Conservation (phyloP, 192 early-diverging fungal species). For the Linnemannia hyalina region DNA sequence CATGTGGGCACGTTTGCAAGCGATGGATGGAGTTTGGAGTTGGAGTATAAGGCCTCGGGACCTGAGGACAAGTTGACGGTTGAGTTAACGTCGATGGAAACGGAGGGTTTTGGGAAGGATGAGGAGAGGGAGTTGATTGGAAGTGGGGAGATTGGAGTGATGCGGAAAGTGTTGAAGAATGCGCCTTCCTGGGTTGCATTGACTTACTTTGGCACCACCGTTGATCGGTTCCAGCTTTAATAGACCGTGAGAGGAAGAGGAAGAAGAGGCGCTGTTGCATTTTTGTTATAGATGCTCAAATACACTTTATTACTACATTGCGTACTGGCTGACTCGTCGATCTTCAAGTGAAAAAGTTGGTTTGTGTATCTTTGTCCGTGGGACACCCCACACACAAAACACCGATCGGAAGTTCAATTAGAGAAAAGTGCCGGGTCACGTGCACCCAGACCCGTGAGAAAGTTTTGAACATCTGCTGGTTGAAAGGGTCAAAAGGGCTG, state of each 20-base stretch:
- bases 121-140: constrained; percentile 61
- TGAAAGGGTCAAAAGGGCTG: not conserved
- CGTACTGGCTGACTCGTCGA: not conserved
- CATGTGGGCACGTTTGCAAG: constrained; percentile 64
- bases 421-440: not conserved
- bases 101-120: constrained; percentile 59
- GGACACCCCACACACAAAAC: not conserved
- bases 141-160: constrained; percentile 57
- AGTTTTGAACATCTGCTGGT: not conserved
- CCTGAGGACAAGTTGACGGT: constrained; percentile 60
- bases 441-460: constrained; percentile 17
- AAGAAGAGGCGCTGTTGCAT: not conserved
- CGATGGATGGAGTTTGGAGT: constrained; percentile 61
- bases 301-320: not conserved
- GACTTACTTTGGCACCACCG: constrained; percentile 50
- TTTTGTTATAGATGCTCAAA: not conserved
- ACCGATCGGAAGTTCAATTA: not conserved
- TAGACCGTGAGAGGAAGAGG: not conserved
- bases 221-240: constrained; percentile 42
- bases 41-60: constrained; percentile 54
- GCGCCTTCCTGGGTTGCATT: constrained; percentile 44
- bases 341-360: not conserved
- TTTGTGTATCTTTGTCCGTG: not conserved
- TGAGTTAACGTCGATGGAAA: constrained; percentile 67
- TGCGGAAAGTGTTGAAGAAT: constrained; percentile 42